Conservation (phyloP, 1,284 basidiomycete genomes). For the Sanghuangporus baumii region DNA sequence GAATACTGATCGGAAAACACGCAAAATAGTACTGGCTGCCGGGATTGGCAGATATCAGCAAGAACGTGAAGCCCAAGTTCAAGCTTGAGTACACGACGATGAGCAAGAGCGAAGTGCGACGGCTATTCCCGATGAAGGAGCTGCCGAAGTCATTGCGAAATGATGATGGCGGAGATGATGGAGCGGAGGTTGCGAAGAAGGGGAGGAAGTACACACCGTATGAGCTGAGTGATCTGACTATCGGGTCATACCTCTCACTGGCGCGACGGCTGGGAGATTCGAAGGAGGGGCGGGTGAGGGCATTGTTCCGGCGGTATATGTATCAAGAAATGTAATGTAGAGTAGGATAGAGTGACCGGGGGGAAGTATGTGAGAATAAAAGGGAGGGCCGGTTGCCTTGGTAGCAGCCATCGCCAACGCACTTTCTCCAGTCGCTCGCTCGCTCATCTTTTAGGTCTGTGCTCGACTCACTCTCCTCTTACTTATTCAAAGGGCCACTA, state of each 20-base stretch:
- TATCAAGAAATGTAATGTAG: conserved; percentile 44
- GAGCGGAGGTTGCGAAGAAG: conserved; percentile 22
- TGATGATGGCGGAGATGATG: conserved; percentile 29
- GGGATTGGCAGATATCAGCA: conserved; percentile 51
- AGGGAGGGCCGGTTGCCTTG: conserved; percentile 51
- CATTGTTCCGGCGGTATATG: conserved; percentile 65
- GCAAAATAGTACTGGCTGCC: conserved; percentile 69
- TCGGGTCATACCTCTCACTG: conserved; percentile 70
- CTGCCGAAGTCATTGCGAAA: conserved; percentile 54
- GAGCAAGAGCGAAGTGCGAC: conserved; percentile 25
- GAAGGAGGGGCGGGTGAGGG: conserved; percentile 57
- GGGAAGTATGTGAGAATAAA: background rate
- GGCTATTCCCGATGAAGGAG: conserved; percentile 60
- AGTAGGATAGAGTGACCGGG: background rate
- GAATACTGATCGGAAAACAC: background rate
- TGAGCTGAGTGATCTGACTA: conserved; percentile 68
- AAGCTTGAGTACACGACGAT: conserved; percentile 80
- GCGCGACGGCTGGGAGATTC: conserved; percentile 56
- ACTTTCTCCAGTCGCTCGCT: background rate
- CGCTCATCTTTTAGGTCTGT: background rate
- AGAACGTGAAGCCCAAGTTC: conserved; percentile 54
- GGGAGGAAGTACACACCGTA: conserved; percentile 63
- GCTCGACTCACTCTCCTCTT: background rate
- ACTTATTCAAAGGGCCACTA: background rate
- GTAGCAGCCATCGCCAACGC: conserved; percentile 37